Evolutionary conservation across 2,329 filamentous ascomycete genomes (phyloP).

Genomic region (Penicillium sp.): DNA sequence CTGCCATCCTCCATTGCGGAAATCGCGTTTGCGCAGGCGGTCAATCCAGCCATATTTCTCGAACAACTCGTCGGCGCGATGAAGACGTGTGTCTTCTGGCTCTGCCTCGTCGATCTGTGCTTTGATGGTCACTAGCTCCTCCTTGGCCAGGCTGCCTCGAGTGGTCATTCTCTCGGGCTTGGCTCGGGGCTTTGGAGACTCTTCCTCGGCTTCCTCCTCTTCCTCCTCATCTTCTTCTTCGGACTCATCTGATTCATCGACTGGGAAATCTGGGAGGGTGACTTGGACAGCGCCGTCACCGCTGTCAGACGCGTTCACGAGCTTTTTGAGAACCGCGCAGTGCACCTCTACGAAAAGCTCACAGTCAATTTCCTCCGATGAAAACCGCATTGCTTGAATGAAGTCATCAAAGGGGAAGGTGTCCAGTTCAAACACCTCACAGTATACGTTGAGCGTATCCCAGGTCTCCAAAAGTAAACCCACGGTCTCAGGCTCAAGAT

Average conservation of each 20-base stretch:
- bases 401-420: constrained; percentile 99
- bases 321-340: constrained; percentile 83
- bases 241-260: constrained; percentile 67
- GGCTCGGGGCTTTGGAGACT: constrained; percentile 58
- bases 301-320: constrained; percentile 74
- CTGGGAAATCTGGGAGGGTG: constrained; percentile 71
- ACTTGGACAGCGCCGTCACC: constrained; percentile 76
- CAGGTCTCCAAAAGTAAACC: constrained; percentile 85
- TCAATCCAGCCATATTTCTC: constrained; percentile 80
- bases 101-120: constrained; percentile 59
- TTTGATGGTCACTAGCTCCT: constrained; percentile 70
- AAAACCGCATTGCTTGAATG: constrained; percentile 79
- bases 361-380: constrained; percentile 72
- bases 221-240: constrained; percentile 62
- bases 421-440: constrained; percentile 88
- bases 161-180: constrained; percentile 75
- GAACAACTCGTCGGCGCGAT: constrained; percentile 72
- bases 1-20: constrained; percentile 87
- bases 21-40: constrained; percentile 77
- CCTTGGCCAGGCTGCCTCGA: constrained; percentile 80
- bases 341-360: constrained; percentile 89
- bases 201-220: constrained; percentile 45
- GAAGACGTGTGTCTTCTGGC: constrained; percentile 36
- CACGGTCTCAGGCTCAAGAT: constrained; percentile 79
- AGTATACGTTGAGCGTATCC: constrained; percentile 98